Evolutionary conservation across 805 yeast genomes (phyloP), one percentile per base, ranked within the genome.

Genomic region (Candida vaughaniae): DNA sequence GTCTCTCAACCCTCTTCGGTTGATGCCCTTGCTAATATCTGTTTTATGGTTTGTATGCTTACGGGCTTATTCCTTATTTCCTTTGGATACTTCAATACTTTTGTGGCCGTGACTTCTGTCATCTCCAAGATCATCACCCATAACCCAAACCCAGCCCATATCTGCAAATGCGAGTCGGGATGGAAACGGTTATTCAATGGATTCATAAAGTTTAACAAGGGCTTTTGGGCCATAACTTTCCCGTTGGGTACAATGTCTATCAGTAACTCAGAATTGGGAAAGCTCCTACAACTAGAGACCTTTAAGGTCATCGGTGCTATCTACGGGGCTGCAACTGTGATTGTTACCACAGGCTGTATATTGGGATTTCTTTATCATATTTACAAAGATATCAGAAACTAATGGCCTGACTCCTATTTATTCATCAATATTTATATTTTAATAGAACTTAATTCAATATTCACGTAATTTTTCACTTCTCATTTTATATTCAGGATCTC

Each of bases 171-270:
- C 23, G 44, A 20, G 29, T 25, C 22, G 34, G 47, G 42, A 3
- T 42, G 38, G 41, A 38, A 26, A 27, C 26, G 33, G 18, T 4
- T n/a, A 3, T 42, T 42, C 26, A 33, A 39, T n/a, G 58, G 58
- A 2, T 36, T 45, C 2, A 35, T 57, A 14, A 42, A 36, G 16
- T 52, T 43, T 28, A 47, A 52, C 38, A 46, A 47, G 20, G 50
- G 51, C 1, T 57, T 51, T 26, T 56, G 96, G 96, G 80, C 89
- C 12, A 75, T 85, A 68, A 85, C 96, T 45, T 89, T 89, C 80
- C 96, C 96, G 3, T 51, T 88, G 49, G 96, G 96, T 2, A 86
- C 95, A 0, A 79, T 85, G 82, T 68, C 82, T 0, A 55, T 83
- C 10, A 77, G 87, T 2, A 71, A 77, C 40, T 57, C 66, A 7